phyloP scores from a whole-genome alignment of 306 rosid species.

The Hylodesmum podocarpum region DNA sequence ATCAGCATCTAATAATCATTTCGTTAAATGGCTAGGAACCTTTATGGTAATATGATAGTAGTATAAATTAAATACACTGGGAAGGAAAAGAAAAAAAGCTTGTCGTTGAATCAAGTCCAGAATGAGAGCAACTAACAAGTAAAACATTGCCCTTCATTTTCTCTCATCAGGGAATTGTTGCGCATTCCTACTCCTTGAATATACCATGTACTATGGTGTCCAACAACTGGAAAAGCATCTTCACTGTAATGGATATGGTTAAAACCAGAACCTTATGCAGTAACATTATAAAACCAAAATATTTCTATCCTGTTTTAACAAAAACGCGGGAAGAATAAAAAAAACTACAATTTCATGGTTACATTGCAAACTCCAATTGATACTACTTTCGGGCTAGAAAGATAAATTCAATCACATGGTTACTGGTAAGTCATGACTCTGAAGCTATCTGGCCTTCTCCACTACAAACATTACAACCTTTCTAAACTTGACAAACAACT shows the following conservation, averaged over 20 bases:
- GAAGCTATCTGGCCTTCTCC: no score
- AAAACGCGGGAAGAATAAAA: not conserved
- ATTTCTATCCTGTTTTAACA: conserved; percentile 21
- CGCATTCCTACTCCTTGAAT: conserved; percentile 60
- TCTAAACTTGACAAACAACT: no score
- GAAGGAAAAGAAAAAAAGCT: not conserved
- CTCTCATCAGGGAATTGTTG: conserved; percentile 79
- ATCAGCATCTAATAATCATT: conserved; percentile 23
- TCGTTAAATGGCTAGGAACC: conserved; percentile 7
- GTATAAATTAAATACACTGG: conserved; percentile 15
- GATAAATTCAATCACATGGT: conserved; percentile 1
- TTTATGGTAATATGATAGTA: conserved; percentile 7
- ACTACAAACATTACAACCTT: no score
- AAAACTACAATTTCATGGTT: conserved; percentile 13
- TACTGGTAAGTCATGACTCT: not conserved
- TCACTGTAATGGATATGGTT: conserved; percentile 55
- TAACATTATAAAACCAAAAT: conserved; percentile 30
- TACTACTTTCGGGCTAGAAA: conserved; percentile 28
- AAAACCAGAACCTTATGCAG: conserved; percentile 59
- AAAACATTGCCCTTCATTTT: conserved; percentile 76
- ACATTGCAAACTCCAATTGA: not conserved
- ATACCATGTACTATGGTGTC: conserved; percentile 68
- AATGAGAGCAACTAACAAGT: conserved; percentile 14
- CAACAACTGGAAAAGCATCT: conserved; percentile 60
- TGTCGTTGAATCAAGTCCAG: not conserved